phyloP scores from a whole-genome alignment of 78 protist genomes.

The Polysphondylium violaceum region DNA sequence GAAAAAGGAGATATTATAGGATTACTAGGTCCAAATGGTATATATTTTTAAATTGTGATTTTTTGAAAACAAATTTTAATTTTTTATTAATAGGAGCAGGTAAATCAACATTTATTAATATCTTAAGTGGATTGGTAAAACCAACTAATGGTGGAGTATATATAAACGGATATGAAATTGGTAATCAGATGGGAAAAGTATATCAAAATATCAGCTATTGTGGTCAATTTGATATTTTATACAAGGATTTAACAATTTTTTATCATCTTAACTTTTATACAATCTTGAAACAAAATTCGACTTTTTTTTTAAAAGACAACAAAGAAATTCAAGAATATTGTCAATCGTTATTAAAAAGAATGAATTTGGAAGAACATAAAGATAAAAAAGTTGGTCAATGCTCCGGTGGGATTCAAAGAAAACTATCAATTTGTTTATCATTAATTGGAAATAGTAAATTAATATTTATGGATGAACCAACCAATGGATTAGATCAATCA shows the following conservation, averaged over 20 bases:
- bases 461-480: conserved; percentile 74
- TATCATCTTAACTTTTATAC: conserved; percentile 39
- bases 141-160: conserved; percentile 2
- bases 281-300: not conserved
- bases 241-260: conserved; percentile 70
- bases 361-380: not conserved
- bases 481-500: conserved; percentile 76
- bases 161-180: not conserved
- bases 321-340: not conserved
- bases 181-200: not conserved
- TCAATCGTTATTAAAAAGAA: not conserved
- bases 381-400: conserved; percentile 18
- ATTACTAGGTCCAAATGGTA: no score
- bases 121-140: not conserved
- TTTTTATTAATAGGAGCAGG: no score
- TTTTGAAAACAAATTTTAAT: no score
- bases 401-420: conserved; percentile 89
- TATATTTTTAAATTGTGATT: no score
- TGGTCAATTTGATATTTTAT: conserved; percentile 91
- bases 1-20: conserved; percentile 21
- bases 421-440: conserved; percentile 65
- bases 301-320: not conserved
- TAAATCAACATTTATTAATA: conserved; percentile 31
- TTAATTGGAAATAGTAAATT: conserved; percentile 47
- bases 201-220: conserved; percentile 67